Evolutionary conservation across 768 basidiomycete genomes (phyloP).

Genomic region (Phaeotremella skinneri): DNA sequence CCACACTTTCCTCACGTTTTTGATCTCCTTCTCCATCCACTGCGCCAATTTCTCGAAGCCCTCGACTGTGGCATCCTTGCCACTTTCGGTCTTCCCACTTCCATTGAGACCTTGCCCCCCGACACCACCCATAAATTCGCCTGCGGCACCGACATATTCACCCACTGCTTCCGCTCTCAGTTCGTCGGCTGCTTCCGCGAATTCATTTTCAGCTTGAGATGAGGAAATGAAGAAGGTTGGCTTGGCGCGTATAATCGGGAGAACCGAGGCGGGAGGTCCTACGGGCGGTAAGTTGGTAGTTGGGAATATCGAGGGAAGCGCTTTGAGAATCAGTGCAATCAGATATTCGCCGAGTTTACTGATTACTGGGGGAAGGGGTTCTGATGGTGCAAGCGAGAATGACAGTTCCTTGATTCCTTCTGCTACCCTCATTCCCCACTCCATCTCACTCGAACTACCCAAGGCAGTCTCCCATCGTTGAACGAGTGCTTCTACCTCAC

Average conservation of each 20-base stretch:
- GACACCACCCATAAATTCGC: slow-evolving; percentile 31
- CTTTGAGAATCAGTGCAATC: slow-evolving; percentile 12
- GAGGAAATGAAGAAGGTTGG: slow-evolving; percentile 19
- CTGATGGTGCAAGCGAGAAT: slow-evolving; percentile 16
- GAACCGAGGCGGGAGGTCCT: slow-evolving; percentile 33
- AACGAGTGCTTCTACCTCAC: slow-evolving; percentile 37
- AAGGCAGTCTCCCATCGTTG: slow-evolving; percentile 37
- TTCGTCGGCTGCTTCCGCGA: slow-evolving; percentile 40
- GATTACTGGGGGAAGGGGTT: slow-evolving; percentile 26
- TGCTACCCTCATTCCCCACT: slow-evolving; percentile 24
- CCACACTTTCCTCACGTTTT: slow-evolving; percentile 36
- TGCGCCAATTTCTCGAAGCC: slow-evolving; percentile 44
- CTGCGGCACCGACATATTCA: slow-evolving; percentile 43
- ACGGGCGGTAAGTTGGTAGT: slow-evolving; percentile 19
- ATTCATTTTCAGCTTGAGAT: slow-evolving; percentile 6
- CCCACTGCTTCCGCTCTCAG: slow-evolving; percentile 44
- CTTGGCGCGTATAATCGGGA: slow-evolving; percentile 29
- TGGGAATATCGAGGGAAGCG: slow-evolving; percentile 37
- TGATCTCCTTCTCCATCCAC: slow-evolving; percentile 46
- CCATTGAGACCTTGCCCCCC: slow-evolving; percentile 13
- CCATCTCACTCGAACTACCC: slow-evolving; percentile 24
- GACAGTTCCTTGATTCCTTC: slow-evolving; percentile 36
- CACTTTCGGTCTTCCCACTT: slow-evolving; percentile 10
- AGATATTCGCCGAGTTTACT: slow-evolving; percentile 20
- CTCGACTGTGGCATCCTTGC: slow-evolving; percentile 32